Evolutionary conservation across 2,329 filamentous ascomycete genomes (phyloP).

Genomic region (Fusarium sp.): DNA sequence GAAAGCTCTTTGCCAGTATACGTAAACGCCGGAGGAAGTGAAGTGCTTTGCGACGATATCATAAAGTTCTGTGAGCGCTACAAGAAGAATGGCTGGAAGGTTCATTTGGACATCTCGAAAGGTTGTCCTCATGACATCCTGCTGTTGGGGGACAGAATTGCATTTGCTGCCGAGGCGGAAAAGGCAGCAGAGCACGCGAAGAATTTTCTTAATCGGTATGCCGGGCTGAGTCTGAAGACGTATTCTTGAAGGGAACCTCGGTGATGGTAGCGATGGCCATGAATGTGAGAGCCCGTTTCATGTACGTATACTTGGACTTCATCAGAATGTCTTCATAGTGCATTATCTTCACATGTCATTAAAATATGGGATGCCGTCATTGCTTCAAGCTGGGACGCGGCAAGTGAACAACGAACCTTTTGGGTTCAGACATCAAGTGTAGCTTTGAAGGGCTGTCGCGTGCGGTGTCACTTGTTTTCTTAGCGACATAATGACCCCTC

Average conservation of each 20-base stretch:
- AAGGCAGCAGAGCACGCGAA: conserved; percentile 32
- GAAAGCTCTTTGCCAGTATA: conserved; percentile 25
- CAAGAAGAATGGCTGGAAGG: conserved; percentile 31
- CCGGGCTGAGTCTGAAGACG: conserved; percentile 23
- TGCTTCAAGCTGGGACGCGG: neutral
- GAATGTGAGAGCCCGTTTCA: no score
- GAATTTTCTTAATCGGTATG: conserved; percentile 24
- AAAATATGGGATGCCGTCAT: neutral
- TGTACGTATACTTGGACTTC: neutral
- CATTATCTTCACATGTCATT: conserved; percentile 29
- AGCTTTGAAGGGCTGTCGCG: conserved; percentile 25
- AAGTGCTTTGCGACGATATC: conserved; percentile 42
- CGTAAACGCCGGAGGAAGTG: conserved; percentile 35
- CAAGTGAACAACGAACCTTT: conserved; percentile 2
- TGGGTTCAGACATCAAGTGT: neutral
- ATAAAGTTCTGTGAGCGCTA: conserved; percentile 33
- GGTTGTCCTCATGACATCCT: conserved; percentile 43
- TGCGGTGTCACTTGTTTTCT: conserved; percentile 9
- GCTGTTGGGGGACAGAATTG: conserved; percentile 31
- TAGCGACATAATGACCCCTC: neutral
- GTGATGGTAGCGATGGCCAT: neutral
- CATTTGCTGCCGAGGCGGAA: conserved; percentile 37
- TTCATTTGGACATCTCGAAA: conserved; percentile 34
- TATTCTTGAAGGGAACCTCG: neutral
- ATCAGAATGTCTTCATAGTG: conserved; percentile 1